phyloP scores from a whole-genome alignment of 1,139 yeast genomes.

The Debaryomyces sp. region DNA sequence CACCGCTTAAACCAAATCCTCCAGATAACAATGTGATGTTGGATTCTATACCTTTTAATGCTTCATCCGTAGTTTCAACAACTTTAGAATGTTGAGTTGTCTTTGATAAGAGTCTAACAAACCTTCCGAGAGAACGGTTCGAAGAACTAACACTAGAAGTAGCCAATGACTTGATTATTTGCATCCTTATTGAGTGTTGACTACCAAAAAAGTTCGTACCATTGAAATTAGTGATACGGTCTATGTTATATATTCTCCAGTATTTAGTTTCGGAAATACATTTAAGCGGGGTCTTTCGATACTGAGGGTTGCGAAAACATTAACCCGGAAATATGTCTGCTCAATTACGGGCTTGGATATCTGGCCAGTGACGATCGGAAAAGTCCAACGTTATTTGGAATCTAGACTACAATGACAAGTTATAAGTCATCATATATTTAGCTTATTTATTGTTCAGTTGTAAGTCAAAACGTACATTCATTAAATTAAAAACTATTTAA shows the following conservation, averaged over 20 bases:
- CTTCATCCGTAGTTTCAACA: conserved; percentile 28
- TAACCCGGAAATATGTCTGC: neutral
- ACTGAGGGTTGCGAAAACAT: conserved; percentile 1
- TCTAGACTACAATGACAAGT: neutral
- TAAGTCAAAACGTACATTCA: neutral
- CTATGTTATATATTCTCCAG: neutral
- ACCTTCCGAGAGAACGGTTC: neutral
- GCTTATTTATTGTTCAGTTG: neutral
- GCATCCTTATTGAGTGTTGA: neutral
- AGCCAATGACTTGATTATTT: neutral
- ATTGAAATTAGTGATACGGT: neutral
- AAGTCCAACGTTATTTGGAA: neutral
- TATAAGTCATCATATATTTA: neutral
- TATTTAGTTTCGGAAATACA: neutral
- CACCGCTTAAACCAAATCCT: conserved; percentile 53
- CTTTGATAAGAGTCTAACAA: neutral
- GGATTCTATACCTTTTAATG: conserved; percentile 31
- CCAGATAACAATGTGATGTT: conserved; percentile 43
- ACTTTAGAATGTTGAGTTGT: conserved; percentile 19
- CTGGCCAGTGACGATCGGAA: neutral
- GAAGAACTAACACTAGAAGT: neutral
- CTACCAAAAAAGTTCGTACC: neutral
- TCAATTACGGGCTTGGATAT: neutral
- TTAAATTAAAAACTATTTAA: neutral
- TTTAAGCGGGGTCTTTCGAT: conserved; percentile 1